phyloP scores from a whole-genome alignment of 352 stramenopile species.

The Globisporangium megalacanthum region DNA sequence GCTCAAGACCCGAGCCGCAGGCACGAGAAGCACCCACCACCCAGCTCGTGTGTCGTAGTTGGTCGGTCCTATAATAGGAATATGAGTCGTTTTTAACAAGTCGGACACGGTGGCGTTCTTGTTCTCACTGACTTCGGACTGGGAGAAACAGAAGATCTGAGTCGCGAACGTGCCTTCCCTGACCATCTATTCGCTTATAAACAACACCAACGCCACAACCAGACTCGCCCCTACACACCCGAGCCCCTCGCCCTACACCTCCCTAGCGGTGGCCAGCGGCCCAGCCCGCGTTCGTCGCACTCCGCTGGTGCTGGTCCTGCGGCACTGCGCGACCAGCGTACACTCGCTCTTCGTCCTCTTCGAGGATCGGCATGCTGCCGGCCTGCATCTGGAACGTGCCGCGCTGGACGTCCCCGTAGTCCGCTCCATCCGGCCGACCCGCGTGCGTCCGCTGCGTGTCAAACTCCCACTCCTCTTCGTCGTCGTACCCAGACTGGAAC shows the following conservation, averaged over 20 bases:
- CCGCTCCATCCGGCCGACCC: slow-evolving; percentile 29
- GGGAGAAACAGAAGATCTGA: too few relatives aligned
- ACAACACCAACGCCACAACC: background rate
- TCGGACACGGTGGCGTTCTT: background rate
- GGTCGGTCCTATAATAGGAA: background rate
- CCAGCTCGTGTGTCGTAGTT: slow-evolving; percentile 5
- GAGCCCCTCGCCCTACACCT: background rate
- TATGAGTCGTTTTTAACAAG: background rate
- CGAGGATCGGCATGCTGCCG: slow-evolving; percentile 51
- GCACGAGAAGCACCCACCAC: slow-evolving; percentile 5
- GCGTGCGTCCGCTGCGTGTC: slow-evolving; percentile 27
- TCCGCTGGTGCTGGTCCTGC: slow-evolving; percentile 19
- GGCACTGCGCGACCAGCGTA: slow-evolving; percentile 13
- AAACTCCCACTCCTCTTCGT: slow-evolving; percentile 69
- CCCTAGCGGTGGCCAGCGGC: slow-evolving; percentile 21
- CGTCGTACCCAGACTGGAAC: slow-evolving; percentile 70
- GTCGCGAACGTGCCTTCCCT: background rate
- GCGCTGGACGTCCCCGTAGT: slow-evolving; percentile 20
- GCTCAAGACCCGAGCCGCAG: background rate
- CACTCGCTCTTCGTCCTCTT: slow-evolving; percentile 43
- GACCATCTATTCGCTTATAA: background rate
- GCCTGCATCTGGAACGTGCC: slow-evolving; percentile 52
- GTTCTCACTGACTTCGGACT: too few relatives aligned
- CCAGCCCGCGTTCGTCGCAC: slow-evolving; percentile 48
- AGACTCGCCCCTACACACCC: background rate